Percentiles rank a stretch among this genome's conserved stretches.
Conservation (phyloP, 2,329 filamentous ascomycete genomes). For the Thielaviopsis musarum region DNA sequence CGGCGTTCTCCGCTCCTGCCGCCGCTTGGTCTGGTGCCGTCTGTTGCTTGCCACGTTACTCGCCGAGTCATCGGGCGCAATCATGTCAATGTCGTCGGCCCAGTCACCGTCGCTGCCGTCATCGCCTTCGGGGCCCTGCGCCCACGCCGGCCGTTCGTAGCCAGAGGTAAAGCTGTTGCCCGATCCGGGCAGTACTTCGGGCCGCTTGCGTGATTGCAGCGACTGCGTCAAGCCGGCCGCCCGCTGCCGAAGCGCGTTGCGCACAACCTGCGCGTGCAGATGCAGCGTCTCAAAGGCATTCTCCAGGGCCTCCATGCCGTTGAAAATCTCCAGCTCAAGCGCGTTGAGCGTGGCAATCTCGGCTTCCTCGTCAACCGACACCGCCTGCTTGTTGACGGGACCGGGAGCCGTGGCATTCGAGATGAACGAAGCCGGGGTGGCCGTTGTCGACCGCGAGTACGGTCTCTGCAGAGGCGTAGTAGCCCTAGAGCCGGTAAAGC, state of each 20-base stretch:
- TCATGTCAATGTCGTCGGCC: slow-evolving; percentile 34
- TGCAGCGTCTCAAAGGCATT: slow-evolving; percentile 91
- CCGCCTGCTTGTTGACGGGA: slow-evolving; percentile 35
- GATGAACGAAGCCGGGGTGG: slow-evolving; percentile 42
- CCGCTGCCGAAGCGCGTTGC: slow-evolving; percentile 63
- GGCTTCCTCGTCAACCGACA: slow-evolving; percentile 84
- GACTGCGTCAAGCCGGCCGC: slow-evolving; percentile 57
- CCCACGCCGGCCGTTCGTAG: slow-evolving; percentile 30
- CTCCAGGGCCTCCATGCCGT: slow-evolving; percentile 85
- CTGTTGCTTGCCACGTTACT: slow-evolving; percentile 64
- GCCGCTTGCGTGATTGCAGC: slow-evolving; percentile 41
- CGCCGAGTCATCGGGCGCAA: slow-evolving; percentile 64
- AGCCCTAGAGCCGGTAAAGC: slow-evolving; percentile 7
- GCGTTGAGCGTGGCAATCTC: slow-evolving; percentile 82
- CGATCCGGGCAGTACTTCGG: slow-evolving; percentile 35
- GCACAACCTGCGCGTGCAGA: slow-evolving; percentile 63
- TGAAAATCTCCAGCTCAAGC: slow-evolving; percentile 83
- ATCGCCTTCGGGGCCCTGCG: slow-evolving; percentile 22
- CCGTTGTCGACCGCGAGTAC: slow-evolving; percentile 39
- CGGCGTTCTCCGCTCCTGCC: slow-evolving; percentile 52
- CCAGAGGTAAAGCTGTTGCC: slow-evolving; percentile 29
- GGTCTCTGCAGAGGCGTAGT: slow-evolving; percentile 29
- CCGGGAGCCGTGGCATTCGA: slow-evolving; percentile 29
- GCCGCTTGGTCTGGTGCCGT: slow-evolving; percentile 48
- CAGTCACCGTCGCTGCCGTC: slow-evolving; percentile 40